A percentile compares a stretch with the other conserved stretches of the same genome.
phyloP scores from a whole-genome alignment of 1,284 basidiomycete species.

The Papiliotrema nemorosa region DNA sequence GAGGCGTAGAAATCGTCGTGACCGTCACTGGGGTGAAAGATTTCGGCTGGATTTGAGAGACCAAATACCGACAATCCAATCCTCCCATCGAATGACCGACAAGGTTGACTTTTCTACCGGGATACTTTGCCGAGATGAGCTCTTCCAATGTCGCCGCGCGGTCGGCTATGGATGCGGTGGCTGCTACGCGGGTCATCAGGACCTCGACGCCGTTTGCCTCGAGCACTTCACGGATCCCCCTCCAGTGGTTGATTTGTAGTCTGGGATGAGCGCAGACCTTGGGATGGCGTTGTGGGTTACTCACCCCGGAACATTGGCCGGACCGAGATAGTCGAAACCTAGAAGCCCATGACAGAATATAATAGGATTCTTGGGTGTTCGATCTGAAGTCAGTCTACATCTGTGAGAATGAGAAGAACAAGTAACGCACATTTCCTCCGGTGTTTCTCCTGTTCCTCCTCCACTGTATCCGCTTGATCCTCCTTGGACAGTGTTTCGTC shows the following conservation, averaged over 20 bases:
- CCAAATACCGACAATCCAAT: slow-evolving; percentile 83
- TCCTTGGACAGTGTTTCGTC: slow-evolving; percentile 59
- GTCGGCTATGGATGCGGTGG: slow-evolving; percentile 78
- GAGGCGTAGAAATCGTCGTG: slow-evolving; percentile 89
- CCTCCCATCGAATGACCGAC: slow-evolving; percentile 97
- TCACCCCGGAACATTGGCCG: slow-evolving; percentile 31
- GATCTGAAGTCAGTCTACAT: slow-evolving; percentile 50
- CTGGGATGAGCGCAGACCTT: slow-evolving; percentile 56
- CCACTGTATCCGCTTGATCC: slow-evolving; percentile 57
- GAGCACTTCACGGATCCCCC: slow-evolving; percentile 86
- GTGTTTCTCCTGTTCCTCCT: slow-evolving; percentile 58
- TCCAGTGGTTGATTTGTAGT: slow-evolving; percentile 86
- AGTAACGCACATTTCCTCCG: slow-evolving; percentile 63
- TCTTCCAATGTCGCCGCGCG: slow-evolving; percentile 81
- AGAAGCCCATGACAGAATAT: slow-evolving; percentile 92
- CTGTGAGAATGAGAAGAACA: not conserved
- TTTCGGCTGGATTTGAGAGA: slow-evolving; percentile 49
- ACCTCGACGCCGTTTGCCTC: slow-evolving; percentile 85
- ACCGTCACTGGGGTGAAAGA: slow-evolving; percentile 66
- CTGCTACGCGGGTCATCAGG: slow-evolving; percentile 85
- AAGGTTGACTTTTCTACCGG: slow-evolving; percentile 77
- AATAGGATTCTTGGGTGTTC: slow-evolving; percentile 72
- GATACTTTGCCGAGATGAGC: slow-evolving; percentile 71
- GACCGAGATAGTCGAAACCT: slow-evolving; percentile 63
- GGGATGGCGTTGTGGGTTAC: not conserved